phyloP scores from a whole-genome alignment of 768 basidiomycete genomes.

The Daedaleopsis sinensis region DNA sequence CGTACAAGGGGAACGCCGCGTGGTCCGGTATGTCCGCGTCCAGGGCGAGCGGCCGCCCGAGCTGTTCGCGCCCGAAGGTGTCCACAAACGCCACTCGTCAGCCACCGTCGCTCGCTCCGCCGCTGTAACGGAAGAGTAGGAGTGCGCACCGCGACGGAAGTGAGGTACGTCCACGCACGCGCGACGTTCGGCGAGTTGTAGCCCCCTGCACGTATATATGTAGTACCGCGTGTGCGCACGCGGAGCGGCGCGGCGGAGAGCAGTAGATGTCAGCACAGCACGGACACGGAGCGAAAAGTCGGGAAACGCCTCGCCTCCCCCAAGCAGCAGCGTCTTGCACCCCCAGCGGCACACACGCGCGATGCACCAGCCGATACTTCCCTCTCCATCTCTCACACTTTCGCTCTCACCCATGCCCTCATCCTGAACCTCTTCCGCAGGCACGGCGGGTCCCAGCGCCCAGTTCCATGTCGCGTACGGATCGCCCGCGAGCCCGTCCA shows the following conservation, averaged over 20 bases:
- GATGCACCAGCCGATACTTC: slow-evolving; percentile 73
- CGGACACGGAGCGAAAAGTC: neutral
- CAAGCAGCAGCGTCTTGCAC: slow-evolving; percentile 69
- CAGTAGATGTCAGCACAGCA: neutral
- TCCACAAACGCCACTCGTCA: no score
- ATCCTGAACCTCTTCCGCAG: no score
- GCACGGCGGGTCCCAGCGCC: slow-evolving; percentile 45
- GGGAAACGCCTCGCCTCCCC: slow-evolving; percentile 55
- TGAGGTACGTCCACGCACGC: slow-evolving; percentile 84
- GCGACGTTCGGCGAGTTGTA: slow-evolving; percentile 85
- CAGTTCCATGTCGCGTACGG: slow-evolving; percentile 77
- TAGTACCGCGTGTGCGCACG: no score
- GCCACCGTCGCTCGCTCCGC: neutral
- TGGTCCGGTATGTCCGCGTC: slow-evolving; percentile 81
- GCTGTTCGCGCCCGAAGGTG: slow-evolving; percentile 37
- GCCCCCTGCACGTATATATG: no score
- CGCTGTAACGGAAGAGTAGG: neutral
- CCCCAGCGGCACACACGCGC: slow-evolving; percentile 57
- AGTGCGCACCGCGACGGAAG: slow-evolving; percentile 67
- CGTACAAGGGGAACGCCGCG: slow-evolving; percentile 68
- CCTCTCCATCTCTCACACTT: slow-evolving; percentile 41
- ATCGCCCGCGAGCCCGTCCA: slow-evolving; percentile 86
- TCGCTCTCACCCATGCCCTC: no score
- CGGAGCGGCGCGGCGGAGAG: neutral
- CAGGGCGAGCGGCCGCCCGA: slow-evolving; percentile 52